A percentile compares a stretch with the other conserved stretches of the same genome.
Evolutionary conservation across 352 stramenopile genomes (phyloP).

Genomic region (Pythium guiyangense): DNA sequence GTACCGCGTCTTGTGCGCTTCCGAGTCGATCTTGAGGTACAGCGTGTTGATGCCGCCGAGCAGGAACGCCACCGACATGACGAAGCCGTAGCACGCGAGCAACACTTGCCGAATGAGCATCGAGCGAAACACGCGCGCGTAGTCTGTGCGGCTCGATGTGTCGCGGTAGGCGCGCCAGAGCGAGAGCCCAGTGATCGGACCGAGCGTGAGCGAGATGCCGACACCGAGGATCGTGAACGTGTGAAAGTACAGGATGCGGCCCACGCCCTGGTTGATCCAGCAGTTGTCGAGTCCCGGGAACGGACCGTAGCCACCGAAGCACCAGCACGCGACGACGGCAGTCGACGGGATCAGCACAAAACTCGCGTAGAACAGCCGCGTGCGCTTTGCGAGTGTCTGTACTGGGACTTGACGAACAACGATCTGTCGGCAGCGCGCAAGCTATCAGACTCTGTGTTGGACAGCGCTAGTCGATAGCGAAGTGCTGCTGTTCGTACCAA

Average conservation of each 20-base stretch:
- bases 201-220: constrained; percentile 14
- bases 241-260: constrained; percentile 28
- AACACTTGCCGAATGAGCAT: constrained; percentile 25
- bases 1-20: constrained; percentile 18
- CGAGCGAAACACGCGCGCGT: constrained; percentile 16
- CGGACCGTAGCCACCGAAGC: constrained; percentile 22
- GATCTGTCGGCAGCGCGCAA: constrained; percentile 5
- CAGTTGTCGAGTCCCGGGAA: constrained; percentile 30
- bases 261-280: constrained; percentile 25
- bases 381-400: constrained; percentile 15
- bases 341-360: constrained; percentile 16
- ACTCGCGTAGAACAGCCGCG: constrained; percentile 16
- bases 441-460: not conserved
- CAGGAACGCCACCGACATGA: constrained; percentile 19
- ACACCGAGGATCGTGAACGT: constrained; percentile 26
- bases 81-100: constrained; percentile 19
- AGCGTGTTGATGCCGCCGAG: constrained; percentile 23
- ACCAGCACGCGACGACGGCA: constrained; percentile 18
- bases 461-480: not conserved
- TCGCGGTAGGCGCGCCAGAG: constrained; percentile 22
- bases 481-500: constrained; percentile 2
- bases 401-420: constrained; percentile 24
- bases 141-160: constrained; percentile 5
- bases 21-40: constrained; percentile 17
- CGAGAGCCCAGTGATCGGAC: constrained; percentile 12